These are phyloP conservation scores for Ilyonectria sp. DNA, from an alignment of 2,329 filamentous ascomycete genomes.

Conservation along the genomic window DNA sequence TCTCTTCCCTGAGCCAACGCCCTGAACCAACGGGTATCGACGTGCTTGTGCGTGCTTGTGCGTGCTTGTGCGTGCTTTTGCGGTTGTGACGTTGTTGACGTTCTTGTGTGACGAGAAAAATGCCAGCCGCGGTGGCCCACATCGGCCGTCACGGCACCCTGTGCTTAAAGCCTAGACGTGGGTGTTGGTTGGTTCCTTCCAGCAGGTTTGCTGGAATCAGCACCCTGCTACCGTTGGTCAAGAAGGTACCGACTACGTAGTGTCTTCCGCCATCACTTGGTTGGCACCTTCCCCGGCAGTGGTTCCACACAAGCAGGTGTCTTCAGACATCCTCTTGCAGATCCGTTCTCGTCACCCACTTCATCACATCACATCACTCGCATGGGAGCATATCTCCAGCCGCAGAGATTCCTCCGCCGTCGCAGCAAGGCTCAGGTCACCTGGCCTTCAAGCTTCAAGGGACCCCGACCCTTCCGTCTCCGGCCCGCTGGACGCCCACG, in stretches of 20 bases:
- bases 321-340: neutral
- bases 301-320: slow-evolving; percentile 10
- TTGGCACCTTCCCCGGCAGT: neutral
- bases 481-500: slow-evolving; percentile 21
- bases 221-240: neutral
- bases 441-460: slow-evolving; percentile 5
- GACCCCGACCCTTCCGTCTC: slow-evolving; percentile 8
- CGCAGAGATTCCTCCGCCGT: neutral
- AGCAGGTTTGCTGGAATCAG: neutral
- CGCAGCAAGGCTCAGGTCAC: slow-evolving; percentile 6
- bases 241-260: neutral
- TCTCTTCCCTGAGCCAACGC: slow-evolving; percentile 16
- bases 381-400: slow-evolving; percentile 15
- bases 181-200: slow-evolving; percentile 14
- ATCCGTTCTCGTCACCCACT: slow-evolving; percentile 18
- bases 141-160: neutral
- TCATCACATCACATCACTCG: slow-evolving; percentile 27
- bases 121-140: slow-evolving; percentile 14
- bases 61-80: neutral
- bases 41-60: slow-evolving; percentile 16
- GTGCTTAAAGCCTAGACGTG: neutral
- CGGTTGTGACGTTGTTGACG: slow-evolving; percentile 18
- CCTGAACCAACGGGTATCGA: slow-evolving; percentile 8
- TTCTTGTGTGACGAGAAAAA: slow-evolving; percentile 12
- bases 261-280: neutral